A percentile compares a stretch with the other conserved stretches of the same genome.
phyloP scores from a whole-genome alignment of 106 monocot species.

The Dendrobium nobile region DNA sequence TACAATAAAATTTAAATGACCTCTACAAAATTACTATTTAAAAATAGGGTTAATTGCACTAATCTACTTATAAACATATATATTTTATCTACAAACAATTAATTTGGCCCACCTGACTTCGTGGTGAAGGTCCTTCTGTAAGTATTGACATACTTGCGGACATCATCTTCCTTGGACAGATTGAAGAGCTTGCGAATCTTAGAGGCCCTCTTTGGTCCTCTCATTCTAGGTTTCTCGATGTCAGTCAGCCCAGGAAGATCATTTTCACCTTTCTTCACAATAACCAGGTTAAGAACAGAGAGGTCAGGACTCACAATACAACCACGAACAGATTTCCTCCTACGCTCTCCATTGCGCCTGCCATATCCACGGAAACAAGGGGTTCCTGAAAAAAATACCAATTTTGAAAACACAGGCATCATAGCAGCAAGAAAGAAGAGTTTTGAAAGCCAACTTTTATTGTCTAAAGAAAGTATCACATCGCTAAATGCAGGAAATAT shows the following conservation, averaged over 20 bases:
- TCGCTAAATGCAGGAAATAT: too few species aligned
- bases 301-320: conserved; percentile 30
- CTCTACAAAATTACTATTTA: too few species aligned
- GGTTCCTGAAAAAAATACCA: conserved; percentile 14
- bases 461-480: background rate
- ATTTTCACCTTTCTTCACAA: conserved; percentile 32
- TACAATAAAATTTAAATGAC: too few species aligned
- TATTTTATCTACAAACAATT: background rate
- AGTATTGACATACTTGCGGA: conserved; percentile 30
- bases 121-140: conserved; percentile 19
- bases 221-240: conserved; percentile 31
- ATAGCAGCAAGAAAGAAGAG: background rate
- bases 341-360: conserved; percentile 29
- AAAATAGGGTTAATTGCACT: too few species aligned
- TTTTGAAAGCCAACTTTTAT: background rate
- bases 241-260: conserved; percentile 29
- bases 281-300: conserved; percentile 24
- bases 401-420: background rate
- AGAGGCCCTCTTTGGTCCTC: conserved; percentile 31
- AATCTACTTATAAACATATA: background rate
- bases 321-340: conserved; percentile 30
- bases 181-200: conserved; percentile 32
- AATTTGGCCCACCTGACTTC: conserved; percentile 11
- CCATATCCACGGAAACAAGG: conserved; percentile 29
- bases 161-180: conserved; percentile 30